Evolutionary conservation across 2,329 filamentous ascomycete genomes (phyloP).

Genomic region (Trichoderma aggressivum): DNA sequence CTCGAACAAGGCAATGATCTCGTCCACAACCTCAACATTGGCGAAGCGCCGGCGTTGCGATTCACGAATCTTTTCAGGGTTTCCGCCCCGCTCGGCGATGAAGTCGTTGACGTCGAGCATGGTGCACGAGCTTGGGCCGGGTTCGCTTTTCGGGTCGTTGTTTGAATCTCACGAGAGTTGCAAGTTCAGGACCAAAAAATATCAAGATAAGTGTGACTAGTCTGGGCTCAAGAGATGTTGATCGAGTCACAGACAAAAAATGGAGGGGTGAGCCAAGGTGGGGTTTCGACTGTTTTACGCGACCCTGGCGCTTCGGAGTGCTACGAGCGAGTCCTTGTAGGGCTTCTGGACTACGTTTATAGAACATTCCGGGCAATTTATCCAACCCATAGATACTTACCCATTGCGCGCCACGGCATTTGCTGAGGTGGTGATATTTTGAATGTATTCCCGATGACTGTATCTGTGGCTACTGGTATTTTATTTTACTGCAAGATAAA

Average conservation of each 20-base stretch:
- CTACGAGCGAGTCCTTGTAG: neutral
- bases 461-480: neutral
- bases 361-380: neutral
- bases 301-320: neutral
- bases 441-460: neutral
- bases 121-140: conserved; percentile 21
- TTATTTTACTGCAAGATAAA: neutral
- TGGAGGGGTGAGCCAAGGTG: conserved; percentile 14
- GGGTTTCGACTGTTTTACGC: conserved; percentile 6
- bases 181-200: neutral
- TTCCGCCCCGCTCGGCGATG: conserved; percentile 80
- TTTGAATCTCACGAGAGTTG: neutral
- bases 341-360: neutral
- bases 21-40: conserved; percentile 79
- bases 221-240: neutral
- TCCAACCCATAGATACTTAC: too few relatives aligned
- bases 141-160: neutral
- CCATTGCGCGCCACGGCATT: neutral
- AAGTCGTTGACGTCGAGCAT: conserved; percentile 80
- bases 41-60: conserved; percentile 82
- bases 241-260: conserved; percentile 4
- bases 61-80: conserved; percentile 88
- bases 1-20: conserved; percentile 83
- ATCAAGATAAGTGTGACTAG: neutral
- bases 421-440: neutral